Evolutionary conservation across 805 yeast species (phyloP).

Genomic region (Ogataea corticis): DNA sequence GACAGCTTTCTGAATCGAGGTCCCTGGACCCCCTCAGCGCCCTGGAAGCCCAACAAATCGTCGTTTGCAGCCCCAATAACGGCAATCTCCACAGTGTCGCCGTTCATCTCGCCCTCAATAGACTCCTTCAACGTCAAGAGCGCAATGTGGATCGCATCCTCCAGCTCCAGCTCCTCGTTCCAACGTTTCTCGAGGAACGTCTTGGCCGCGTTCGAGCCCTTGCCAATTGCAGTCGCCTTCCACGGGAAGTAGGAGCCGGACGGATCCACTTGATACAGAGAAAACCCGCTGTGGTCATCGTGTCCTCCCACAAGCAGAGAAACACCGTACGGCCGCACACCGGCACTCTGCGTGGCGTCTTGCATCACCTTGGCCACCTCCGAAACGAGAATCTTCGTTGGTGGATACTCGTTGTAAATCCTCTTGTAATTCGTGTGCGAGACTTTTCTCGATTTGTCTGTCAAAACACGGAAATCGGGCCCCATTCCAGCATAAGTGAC

Average conservation of each 20-base stretch:
- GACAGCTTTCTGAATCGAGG: slow-evolving; percentile 86
- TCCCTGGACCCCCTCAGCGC: slow-evolving; percentile 74
- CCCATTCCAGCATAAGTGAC: slow-evolving; percentile 99
- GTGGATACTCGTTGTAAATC: slow-evolving; percentile 95
- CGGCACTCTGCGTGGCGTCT: slow-evolving; percentile 98
- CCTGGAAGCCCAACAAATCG: slow-evolving; percentile 79
- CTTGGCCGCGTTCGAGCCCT: slow-evolving; percentile 93
- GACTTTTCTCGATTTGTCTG: slow-evolving; percentile 89
- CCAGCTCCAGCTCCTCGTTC: slow-evolving; percentile 95
- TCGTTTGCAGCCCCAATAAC: slow-evolving; percentile 83
- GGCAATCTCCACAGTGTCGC: slow-evolving; percentile 92
- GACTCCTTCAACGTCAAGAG: slow-evolving; percentile 91
- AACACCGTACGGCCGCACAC: slow-evolving; percentile 98
- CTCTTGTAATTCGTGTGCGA: slow-evolving; percentile 93
- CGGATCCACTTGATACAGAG: slow-evolving; percentile 96
- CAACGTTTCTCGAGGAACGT: slow-evolving; percentile 97
- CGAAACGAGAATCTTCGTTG: slow-evolving; percentile 88
- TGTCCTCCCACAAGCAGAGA: slow-evolving; percentile 92
- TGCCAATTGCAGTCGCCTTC: slow-evolving; percentile 99
- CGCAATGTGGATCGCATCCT: slow-evolving; percentile 97
- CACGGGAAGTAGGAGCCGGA: slow-evolving; percentile 98
- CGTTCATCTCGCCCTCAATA: slow-evolving; percentile 97
- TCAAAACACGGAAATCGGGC: slow-evolving; percentile 93
- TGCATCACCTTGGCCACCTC: slow-evolving; percentile 97
- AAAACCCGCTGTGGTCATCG: slow-evolving; percentile 69